Conservation (phyloP, 768 basidiomycete species). For the Leccinum boreale region DNA sequence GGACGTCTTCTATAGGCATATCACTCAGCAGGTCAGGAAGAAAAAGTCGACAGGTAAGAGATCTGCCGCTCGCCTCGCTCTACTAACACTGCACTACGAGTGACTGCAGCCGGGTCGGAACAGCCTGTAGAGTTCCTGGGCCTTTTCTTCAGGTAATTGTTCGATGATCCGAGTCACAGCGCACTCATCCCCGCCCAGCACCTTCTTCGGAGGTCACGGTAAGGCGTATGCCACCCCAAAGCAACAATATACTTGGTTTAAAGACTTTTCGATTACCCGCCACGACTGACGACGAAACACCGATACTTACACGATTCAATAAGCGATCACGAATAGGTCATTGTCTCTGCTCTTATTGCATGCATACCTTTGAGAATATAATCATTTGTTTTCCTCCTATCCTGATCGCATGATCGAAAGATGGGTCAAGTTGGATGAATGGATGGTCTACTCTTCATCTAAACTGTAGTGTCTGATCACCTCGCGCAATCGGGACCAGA, state of each 20-base stretch:
- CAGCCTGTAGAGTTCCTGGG: slow-evolving; percentile 41
- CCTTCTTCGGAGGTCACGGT: slow-evolving; percentile 79
- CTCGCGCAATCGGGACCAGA: neutral
- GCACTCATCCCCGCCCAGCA: slow-evolving; percentile 36
- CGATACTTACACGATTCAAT: neutral
- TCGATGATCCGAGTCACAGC: neutral
- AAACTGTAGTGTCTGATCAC: neutral
- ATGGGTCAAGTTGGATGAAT: neutral
- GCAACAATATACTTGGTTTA: slow-evolving; percentile 79
- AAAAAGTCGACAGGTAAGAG: neutral
- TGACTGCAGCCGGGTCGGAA: neutral
- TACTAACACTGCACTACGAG: neutral
- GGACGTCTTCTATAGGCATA: slow-evolving; percentile 63
- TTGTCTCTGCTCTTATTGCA: neutral
- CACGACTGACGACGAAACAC: slow-evolving; percentile 12
- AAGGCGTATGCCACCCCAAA: slow-evolving; percentile 62
- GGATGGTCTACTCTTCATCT: no score
- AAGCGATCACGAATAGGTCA: neutral
- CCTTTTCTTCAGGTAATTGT: slow-evolving; percentile 75
- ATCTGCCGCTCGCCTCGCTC: slow-evolving; percentile 2
- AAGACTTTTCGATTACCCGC: slow-evolving; percentile 52
- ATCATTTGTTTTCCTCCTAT: neutral
- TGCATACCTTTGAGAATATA: neutral
- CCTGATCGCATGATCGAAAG: neutral
- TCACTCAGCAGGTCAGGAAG: slow-evolving; percentile 8